Conservation (phyloP, 345 rosid genomes). For the Gossypium bickii region DNA sequence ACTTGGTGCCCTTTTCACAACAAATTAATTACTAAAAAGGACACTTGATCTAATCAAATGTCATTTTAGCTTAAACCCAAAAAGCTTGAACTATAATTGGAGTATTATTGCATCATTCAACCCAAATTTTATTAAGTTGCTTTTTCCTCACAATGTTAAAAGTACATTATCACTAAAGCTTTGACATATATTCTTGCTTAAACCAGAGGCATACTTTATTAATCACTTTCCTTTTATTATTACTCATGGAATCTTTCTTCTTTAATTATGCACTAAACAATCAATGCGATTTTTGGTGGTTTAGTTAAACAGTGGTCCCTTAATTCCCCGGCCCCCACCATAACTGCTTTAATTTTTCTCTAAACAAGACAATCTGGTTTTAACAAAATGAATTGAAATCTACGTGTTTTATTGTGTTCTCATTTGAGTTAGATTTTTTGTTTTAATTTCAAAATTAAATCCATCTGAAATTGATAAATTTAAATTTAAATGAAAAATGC, state of each 20-base stretch:
- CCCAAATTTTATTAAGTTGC: background rate
- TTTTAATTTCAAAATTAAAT: too few species aligned
- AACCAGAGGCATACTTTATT: background rate
- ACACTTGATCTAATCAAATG: background rate
- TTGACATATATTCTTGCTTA: constrained; percentile 13
- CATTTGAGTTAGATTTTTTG: too few species aligned
- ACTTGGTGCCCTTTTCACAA: background rate
- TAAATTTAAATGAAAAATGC: too few species aligned
- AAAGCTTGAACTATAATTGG: constrained; percentile 4
- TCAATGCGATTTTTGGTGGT: background rate
- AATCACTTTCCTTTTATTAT: background rate
- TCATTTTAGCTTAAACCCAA: constrained; percentile 5
- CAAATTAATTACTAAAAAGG: background rate
- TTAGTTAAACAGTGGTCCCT: constrained; percentile 4
- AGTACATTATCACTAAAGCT: constrained; percentile 2
- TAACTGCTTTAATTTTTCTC: background rate
- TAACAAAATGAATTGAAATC: background rate
- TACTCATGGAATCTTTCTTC: constrained; percentile 7
- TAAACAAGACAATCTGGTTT: background rate
- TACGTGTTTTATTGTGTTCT: too few species aligned
- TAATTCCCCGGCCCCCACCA: background rate
- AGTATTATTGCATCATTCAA: constrained; percentile 7
- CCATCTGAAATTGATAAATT: too few species aligned
- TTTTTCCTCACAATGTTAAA: background rate
- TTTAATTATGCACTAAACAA: background rate